Evolutionary conservation across 2,329 filamentous ascomycete genomes (phyloP).

Genomic region (Scleromitrula shiraiana): DNA sequence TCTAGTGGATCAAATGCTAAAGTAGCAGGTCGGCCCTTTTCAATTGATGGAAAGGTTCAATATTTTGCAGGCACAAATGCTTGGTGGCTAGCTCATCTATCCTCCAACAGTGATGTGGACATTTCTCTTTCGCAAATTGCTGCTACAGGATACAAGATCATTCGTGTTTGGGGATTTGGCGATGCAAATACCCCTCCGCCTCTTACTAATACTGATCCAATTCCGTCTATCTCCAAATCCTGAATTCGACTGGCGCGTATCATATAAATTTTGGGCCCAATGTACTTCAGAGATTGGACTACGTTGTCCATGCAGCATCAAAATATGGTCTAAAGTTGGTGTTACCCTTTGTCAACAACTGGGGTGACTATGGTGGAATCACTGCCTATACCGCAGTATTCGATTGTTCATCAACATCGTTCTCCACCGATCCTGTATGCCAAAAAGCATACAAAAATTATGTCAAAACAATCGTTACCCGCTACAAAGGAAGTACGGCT

Average conservation of each 20-base stretch:
- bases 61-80: slow-evolving; percentile 48
- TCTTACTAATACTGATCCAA: slow-evolving; percentile 24
- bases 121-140: slow-evolving; percentile 11
- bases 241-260: slow-evolving; percentile 40
- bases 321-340: slow-evolving; percentile 53
- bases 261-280: slow-evolving; percentile 56
- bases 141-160: slow-evolving; percentile 44
- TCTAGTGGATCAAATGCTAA: slow-evolving; percentile 11
- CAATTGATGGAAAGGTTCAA: slow-evolving; percentile 36
- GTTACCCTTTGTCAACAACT: slow-evolving; percentile 60
- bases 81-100: slow-evolving; percentile 47
- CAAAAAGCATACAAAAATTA: slow-evolving; percentile 52
- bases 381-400: slow-evolving; percentile 48
- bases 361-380: slow-evolving; percentile 59
- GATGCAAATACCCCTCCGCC: slow-evolving; percentile 11
- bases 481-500: slow-evolving; percentile 50
- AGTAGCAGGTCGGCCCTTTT: slow-evolving; percentile 30
- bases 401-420: slow-evolving; percentile 42
- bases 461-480: slow-evolving; percentile 48
- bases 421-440: slow-evolving; percentile 47
- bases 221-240: slow-evolving; percentile 38
- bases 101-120: slow-evolving; percentile 48
- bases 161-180: slow-evolving; percentile 47
- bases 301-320: slow-evolving; percentile 52
- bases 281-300: slow-evolving; percentile 57